These are phyloP conservation scores for Laguncularia racemosa DNA, from an alignment of 345 rosid species.

Conservation along the genomic window DNA sequence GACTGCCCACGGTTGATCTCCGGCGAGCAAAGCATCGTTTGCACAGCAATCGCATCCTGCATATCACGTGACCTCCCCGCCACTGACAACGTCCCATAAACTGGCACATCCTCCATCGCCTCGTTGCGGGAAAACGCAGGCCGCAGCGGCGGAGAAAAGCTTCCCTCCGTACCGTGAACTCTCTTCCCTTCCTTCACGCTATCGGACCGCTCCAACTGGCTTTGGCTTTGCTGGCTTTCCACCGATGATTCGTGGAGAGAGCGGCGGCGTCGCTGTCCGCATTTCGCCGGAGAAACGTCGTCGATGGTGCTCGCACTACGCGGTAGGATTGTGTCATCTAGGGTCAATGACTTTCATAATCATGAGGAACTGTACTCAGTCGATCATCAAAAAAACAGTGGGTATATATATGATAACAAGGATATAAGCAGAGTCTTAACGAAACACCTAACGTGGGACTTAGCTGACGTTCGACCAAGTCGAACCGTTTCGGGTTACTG, in stretches of 20 bases:
- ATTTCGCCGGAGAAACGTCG: conserved; percentile 36
- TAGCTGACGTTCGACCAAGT: too few relatives aligned
- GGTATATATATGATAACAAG: too few relatives aligned
- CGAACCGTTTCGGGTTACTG: too few relatives aligned
- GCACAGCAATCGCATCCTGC: conserved; percentile 49
- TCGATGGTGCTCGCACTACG: conserved; percentile 15
- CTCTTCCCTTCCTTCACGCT: conserved; percentile 19
- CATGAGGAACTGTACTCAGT: not conserved
- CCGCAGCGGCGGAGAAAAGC: conserved; percentile 1
- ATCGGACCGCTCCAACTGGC: conserved; percentile 5
- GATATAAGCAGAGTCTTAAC: too few relatives aligned
- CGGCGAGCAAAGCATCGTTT: conserved; percentile 37
- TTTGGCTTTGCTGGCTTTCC: not conserved
- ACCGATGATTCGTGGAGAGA: conserved; percentile 5
- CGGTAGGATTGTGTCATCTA: conserved; percentile 9
- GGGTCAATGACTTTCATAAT: not conserved
- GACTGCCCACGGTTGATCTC: conserved; percentile 33
- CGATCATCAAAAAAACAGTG: too few relatives aligned
- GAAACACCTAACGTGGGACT: too few relatives aligned
- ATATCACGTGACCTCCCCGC: conserved; percentile 52
- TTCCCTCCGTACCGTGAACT: conserved; percentile 9
- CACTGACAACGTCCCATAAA: conserved; percentile 45
- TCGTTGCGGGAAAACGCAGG: not conserved
- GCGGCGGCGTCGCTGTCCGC: conserved; percentile 46
- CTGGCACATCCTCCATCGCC: conserved; percentile 21